Evolutionary conservation across 345 rosid genomes (phyloP).

Genomic region (Erodium maritimum): DNA sequence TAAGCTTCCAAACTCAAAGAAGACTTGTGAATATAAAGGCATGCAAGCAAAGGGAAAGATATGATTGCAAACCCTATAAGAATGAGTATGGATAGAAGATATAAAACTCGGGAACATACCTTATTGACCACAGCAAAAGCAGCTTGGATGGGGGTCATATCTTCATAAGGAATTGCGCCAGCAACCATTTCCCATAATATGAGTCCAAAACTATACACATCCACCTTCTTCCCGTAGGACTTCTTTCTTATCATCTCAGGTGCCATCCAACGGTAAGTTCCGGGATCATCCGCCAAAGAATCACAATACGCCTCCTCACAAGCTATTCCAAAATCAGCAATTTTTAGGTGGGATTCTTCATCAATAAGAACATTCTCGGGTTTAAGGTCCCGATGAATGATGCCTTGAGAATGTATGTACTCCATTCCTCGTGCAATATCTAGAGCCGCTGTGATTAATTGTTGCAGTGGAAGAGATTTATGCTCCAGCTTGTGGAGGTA

Average conservation of each 20-base stretch:
- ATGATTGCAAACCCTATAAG: neutral
- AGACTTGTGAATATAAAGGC: neutral
- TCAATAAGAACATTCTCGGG: constrained; percentile 85
- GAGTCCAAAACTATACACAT: constrained; percentile 90
- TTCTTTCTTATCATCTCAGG: constrained; percentile 97
- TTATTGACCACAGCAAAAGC: constrained; percentile 97
- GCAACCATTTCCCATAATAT: constrained; percentile 96
- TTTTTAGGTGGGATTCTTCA: constrained; percentile 56
- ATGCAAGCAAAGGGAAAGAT: neutral
- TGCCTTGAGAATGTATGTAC: constrained; percentile 70
- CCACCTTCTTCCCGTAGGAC: constrained; percentile 74
- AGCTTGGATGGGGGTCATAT: constrained; percentile 98
- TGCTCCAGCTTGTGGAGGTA: constrained; percentile 87
- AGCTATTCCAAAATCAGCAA: constrained; percentile 98
- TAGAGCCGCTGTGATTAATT: constrained; percentile 49
- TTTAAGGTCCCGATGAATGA: constrained; percentile 95
- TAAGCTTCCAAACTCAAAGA: neutral
- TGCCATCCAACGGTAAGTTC: constrained; percentile 99
- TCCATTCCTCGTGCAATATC: constrained; percentile 93
- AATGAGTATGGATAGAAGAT: neutral
- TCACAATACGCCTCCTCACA: constrained; percentile 85
- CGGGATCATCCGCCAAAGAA: constrained; percentile 81
- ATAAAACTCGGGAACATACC: constrained; percentile 25
- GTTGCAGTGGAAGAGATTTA: constrained; percentile 52
- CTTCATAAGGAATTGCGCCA: constrained; percentile 85